Evolutionary conservation across 176 grass and related monocot species (phyloP), one percentile per base, ranked within the genome.

Genomic region (Eleusine coracana): DNA sequence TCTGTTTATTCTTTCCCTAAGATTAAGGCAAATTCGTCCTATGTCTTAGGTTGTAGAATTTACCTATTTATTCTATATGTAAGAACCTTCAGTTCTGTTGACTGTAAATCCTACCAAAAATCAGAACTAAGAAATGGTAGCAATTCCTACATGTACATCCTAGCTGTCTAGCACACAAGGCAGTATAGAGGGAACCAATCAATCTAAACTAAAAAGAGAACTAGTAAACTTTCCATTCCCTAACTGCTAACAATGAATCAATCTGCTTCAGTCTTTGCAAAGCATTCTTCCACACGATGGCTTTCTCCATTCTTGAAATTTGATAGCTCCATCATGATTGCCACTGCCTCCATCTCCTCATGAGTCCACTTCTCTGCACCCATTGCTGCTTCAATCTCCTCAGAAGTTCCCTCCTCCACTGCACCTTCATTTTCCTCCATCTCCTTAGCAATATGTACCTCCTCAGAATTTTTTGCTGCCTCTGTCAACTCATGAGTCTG

Each of bases 111-210:
- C 56, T 59, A 23, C 21, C 56, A 59, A 23, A 10, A 23, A 59
- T 59, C 21, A 10, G 20, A 59, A 59, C 20, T 59, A 65, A 21
- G 28, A 37, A 49, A 50, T 36, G 31, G 31, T 7, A 79, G 28
- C 28, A 50, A 37, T 9, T 59, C 36, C n/a, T 66, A 3, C 27
- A 45, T 52, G 45, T 18, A 23, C 59, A 75, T 18, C 45, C 45
- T 38, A 28, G 71, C 71, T 59, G 21, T 59, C 7, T 59, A 59
- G 21, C 56, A 84, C 61, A 67, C 21, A 83, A 83, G 54, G 21
- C 41, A 83, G 44, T 40, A 64, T 29, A 3, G 65, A 28, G 44
- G 14, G 21, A 59, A 75, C 60, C 60, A 41, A 41, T 28, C 9
- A 51, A 64, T 50, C n/a, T 31, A 65, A 59, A 75, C 45, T 51